Percentiles rank a stretch among this genome's conserved stretches.
Conservation (phyloP, 768 basidiomycete genomes). For the Terana coerulea region DNA sequence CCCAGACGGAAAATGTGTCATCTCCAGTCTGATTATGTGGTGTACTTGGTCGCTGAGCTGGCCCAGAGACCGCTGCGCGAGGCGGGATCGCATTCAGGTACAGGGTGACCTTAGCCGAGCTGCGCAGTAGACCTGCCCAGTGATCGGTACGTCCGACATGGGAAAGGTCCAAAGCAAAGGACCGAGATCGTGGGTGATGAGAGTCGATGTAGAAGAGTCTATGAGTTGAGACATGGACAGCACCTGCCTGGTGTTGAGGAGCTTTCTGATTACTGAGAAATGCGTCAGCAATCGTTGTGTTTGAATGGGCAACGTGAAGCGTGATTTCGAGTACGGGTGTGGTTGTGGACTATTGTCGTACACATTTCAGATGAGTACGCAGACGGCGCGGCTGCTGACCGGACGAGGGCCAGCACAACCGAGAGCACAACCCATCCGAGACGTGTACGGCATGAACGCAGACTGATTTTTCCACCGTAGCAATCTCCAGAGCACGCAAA, state of each 20-base stretch:
- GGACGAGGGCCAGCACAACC: not conserved
- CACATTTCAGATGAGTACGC: too few species aligned
- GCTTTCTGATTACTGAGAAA: constrained; percentile 72
- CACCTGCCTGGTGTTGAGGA: constrained; percentile 71
- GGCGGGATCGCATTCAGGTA: constrained; percentile 40
- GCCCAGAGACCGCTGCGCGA: not conserved
- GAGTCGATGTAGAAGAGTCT: constrained; percentile 79
- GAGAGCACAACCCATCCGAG: too few species aligned
- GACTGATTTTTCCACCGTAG: too few species aligned
- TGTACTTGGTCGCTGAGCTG: constrained; percentile 20
- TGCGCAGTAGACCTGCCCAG: constrained; percentile 88
- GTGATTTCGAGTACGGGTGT: too few species aligned
- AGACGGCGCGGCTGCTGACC: too few species aligned
- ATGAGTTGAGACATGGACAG: constrained; percentile 72
- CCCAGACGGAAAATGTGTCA: constrained; percentile 58
- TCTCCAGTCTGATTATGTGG: constrained; percentile 21
- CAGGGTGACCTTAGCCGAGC: constrained; percentile 85
- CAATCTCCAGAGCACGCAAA: too few species aligned
- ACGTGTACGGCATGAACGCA: too few species aligned
- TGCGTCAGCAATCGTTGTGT: not conserved
- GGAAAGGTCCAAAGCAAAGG: constrained; percentile 65
- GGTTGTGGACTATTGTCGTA: too few species aligned
- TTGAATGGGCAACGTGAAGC: too few species aligned
- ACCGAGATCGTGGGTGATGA: constrained; percentile 44
- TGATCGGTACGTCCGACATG: constrained; percentile 74